A percentile compares a stretch with the other conserved stretches of the same genome.
phyloP scores from a whole-genome alignment of 2,329 filamentous ascomycete species.

The Microsporum ferrugineum region DNA sequence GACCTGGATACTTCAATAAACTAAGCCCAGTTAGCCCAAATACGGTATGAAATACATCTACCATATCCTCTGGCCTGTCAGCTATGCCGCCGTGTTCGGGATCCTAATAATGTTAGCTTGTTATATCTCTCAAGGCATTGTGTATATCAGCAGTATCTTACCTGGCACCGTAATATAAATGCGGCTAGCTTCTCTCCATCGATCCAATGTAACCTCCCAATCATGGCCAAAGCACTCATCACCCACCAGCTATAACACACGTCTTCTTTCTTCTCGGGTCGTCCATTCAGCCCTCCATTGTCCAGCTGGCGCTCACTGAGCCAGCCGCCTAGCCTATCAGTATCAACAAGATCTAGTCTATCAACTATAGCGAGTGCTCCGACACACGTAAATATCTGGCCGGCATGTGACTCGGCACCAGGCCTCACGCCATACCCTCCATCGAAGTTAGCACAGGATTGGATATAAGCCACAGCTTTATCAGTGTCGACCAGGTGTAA shows the following conservation, averaged over 20 bases:
- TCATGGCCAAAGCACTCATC: slow-evolving; percentile 78
- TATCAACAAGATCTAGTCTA: slow-evolving; percentile 68
- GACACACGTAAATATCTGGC: slow-evolving; percentile 91
- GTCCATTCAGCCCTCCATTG: slow-evolving; percentile 79
- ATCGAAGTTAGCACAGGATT: slow-evolving; percentile 81
- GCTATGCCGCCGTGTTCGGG: slow-evolving; percentile 71
- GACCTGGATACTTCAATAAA: slow-evolving; percentile 62
- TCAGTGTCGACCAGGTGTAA: slow-evolving; percentile 64
- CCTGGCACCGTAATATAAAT: slow-evolving; percentile 81
- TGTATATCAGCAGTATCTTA: slow-evolving; percentile 20
- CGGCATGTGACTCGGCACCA: slow-evolving; percentile 86
- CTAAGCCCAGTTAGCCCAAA: slow-evolving; percentile 86
- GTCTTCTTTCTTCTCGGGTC: slow-evolving; percentile 90
- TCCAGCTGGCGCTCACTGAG: slow-evolving; percentile 83
- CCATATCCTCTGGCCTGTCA: slow-evolving; percentile 84
- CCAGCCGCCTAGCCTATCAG: slow-evolving; percentile 75
- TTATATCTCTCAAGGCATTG: not conserved
- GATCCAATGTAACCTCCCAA: slow-evolving; percentile 83
- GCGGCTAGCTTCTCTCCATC: slow-evolving; percentile 63
- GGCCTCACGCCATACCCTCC: slow-evolving; percentile 85
- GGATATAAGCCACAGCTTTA: slow-evolving; percentile 67
- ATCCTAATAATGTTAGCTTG: slow-evolving; percentile 42
- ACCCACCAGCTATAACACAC: slow-evolving; percentile 99
- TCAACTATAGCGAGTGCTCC: slow-evolving; percentile 75
- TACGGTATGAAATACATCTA: slow-evolving; percentile 91